A percentile compares a stretch with the other conserved stretches of the same genome.
Evolutionary conservation across 1,284 basidiomycete species (phyloP).

Genomic region (Laetiporus sulphureus): DNA sequence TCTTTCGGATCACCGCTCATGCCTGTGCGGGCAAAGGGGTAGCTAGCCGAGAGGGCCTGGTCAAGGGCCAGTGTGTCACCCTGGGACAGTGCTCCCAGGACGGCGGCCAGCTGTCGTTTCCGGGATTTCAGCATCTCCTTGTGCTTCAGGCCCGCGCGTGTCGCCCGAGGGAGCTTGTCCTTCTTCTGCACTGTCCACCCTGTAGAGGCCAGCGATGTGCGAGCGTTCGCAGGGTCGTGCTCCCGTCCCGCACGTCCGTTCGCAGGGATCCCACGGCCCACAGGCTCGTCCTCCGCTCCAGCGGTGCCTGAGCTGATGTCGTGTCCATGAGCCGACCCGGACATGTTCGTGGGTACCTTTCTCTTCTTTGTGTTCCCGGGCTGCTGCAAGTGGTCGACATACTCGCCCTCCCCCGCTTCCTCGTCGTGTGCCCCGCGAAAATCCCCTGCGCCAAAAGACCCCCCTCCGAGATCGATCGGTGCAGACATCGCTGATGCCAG

Average conservation of each 20-base stretch:
- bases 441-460: slow-evolving; percentile 13
- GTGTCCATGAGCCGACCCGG: slow-evolving; percentile 33
- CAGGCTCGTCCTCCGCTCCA: slow-evolving; percentile 34
- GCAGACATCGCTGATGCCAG: slow-evolving; percentile 10
- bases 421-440: slow-evolving; percentile 32
- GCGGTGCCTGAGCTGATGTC: slow-evolving; percentile 28
- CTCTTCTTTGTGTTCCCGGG: slow-evolving; percentile 82
- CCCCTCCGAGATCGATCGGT: slow-evolving; percentile 20
- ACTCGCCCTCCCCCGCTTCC: slow-evolving; percentile 49
- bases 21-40: slow-evolving; percentile 36
- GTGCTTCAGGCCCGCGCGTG: slow-evolving; percentile 61
- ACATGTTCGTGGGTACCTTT: slow-evolving; percentile 60
- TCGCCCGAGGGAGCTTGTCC: slow-evolving; percentile 50
- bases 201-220: slow-evolving; percentile 3
- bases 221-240: slow-evolving; percentile 12
- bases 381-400: slow-evolving; percentile 59
- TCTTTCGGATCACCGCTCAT: slow-evolving; percentile 19
- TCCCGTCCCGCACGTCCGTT: slow-evolving; percentile 18
- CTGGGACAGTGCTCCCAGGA: slow-evolving; percentile 55
- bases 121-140: slow-evolving; percentile 65
- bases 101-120: slow-evolving; percentile 60
- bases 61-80: slow-evolving; percentile 66
- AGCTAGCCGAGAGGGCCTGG: slow-evolving; percentile 61
- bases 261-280: slow-evolving; percentile 21
- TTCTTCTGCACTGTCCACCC: slow-evolving; percentile 25